Evolutionary conservation across 352 stramenopile genomes (phyloP), one percentile per base, ranked within the genome.

Genomic region (Blastocystis hominis): DNA sequence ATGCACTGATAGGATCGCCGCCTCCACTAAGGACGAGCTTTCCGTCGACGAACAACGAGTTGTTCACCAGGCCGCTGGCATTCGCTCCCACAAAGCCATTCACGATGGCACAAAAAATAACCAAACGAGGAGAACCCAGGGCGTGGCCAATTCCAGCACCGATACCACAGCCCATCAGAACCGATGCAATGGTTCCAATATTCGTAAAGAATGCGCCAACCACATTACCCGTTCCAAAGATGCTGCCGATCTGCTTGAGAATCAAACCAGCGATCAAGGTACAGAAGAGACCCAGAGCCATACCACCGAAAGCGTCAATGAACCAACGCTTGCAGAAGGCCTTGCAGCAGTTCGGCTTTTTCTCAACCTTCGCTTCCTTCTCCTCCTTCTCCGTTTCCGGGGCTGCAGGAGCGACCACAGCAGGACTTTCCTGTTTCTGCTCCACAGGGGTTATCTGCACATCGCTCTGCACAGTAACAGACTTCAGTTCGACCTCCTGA

Each of bases 191-290:
- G 20, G 24, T 42, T n/a, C 70, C 70, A 24, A 80, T 30, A 9
- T 42, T 80, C 40, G 17, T 80, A 24, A 80, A 42, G n/a, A 80
- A 62, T 10, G 4, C 13, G 36, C 70, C 70, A 5, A 80, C 46
- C 3, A 15, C 42, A n/a, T 36, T 64, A 42, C 20, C 24, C 17
- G 10, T 17, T 15, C 59, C 59, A 42, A 80, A 66, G 70, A 80
- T 40, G 9, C 63, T 20, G 3, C 47, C 70, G 7, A 80, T 61
- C 44, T 80, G 70, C 30, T 80, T 80, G 36, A 80, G 2, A n/a
- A 80, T 80, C 30, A 80, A 47, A n/a, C 70, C 70, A 42, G 70
- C 70, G 30, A 80, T 80, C 50, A 80, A 47, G 4, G 70, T 80
- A 46, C 70, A 80, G 46, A 80, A 80, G 13, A 80, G 53, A 36